Conservation (phyloP, 1,139 yeast species). For the Petasospora rhodanensis region DNA sequence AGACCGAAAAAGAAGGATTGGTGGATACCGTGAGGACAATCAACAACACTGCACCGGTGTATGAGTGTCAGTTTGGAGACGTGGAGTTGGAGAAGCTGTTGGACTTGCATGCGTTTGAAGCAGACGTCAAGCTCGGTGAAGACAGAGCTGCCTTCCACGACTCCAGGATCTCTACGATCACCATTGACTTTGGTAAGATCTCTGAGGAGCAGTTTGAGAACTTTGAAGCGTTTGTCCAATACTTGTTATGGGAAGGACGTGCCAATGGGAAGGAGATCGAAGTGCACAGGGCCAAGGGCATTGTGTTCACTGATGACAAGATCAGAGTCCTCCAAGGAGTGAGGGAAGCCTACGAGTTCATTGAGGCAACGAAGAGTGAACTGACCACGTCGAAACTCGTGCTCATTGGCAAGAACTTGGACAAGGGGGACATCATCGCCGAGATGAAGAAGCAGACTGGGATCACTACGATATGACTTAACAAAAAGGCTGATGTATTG, state of each 20-base stretch:
- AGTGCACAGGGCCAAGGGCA: conserved; percentile 80
- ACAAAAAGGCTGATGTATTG: too few species aligned
- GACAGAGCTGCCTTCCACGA: conserved; percentile 38
- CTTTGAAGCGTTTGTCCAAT: conserved; percentile 60
- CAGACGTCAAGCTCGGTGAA: conserved; percentile 32
- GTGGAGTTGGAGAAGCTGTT: conserved; percentile 59
- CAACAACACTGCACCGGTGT: conserved; percentile 64
- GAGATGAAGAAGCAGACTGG: conserved; percentile 21
- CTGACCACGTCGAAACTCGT: conserved; percentile 54
- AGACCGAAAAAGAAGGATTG: conserved; percentile 26
- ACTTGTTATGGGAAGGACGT: conserved; percentile 61
- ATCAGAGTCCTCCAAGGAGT: conserved; percentile 83
- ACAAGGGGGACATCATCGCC: conserved; percentile 29
- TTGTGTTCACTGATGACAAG: conserved; percentile 39
- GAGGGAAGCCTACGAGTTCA: conserved; percentile 81
- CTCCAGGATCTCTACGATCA: conserved; percentile 60
- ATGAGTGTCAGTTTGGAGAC: conserved; percentile 69
- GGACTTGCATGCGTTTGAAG: conserved; percentile 78
- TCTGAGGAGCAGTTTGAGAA: conserved; percentile 31
- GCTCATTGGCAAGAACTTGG: conserved; percentile 70
- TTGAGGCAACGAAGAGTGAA: conserved; percentile 44
- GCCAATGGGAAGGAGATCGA: conserved; percentile 47
- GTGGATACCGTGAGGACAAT: conserved; percentile 43
- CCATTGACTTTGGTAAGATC: conserved; percentile 49
- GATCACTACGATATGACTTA: too few species aligned